A percentile compares a stretch with the other conserved stretches of the same genome.
Evolutionary conservation across 2,329 filamentous ascomycete genomes (phyloP).

Genomic region (Fusarium coffeatum): DNA sequence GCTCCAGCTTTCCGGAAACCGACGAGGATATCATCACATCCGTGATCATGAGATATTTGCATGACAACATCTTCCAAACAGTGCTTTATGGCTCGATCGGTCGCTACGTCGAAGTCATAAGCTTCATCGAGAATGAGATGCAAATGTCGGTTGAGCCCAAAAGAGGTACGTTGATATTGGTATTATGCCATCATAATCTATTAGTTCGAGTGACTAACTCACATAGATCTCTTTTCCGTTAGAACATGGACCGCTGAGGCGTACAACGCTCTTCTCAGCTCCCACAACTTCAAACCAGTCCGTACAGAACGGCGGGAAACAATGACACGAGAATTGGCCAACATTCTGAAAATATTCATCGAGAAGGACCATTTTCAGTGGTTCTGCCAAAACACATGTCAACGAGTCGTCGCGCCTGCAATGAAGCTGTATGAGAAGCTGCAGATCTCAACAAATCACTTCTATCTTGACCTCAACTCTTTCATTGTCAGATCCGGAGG

Average conservation of each 20-base stretch:
- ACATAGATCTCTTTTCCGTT: conserved; percentile 52
- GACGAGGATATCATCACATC: conserved; percentile 54
- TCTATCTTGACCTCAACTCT: conserved; percentile 52
- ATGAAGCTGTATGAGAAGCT: conserved; percentile 55
- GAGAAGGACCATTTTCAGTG: conserved; percentile 41
- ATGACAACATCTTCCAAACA: conserved; percentile 52
- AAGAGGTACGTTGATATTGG: conserved; percentile 46
- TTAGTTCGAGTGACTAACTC: neutral
- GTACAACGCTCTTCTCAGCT: conserved; percentile 51
- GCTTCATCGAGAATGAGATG: conserved; percentile 52
- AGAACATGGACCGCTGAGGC: conserved; percentile 55
- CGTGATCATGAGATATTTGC: conserved; percentile 51
- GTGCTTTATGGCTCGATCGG: conserved; percentile 47
- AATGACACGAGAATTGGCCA: conserved; percentile 47
- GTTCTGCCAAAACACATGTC: conserved; percentile 42
- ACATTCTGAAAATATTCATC: conserved; percentile 47
- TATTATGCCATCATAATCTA: too few species aligned
- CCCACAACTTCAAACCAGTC: conserved; percentile 45
- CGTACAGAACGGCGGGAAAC: conserved; percentile 43
- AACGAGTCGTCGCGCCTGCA: conserved; percentile 51
- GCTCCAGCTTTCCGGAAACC: conserved; percentile 50
- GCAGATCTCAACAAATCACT: conserved; percentile 53
- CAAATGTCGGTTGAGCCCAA: conserved; percentile 52
- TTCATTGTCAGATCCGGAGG: conserved; percentile 45
- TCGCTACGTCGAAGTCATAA: conserved; percentile 45